phyloP scores from a whole-genome alignment of 768 basidiomycete genomes.

The Serendipita sp. region DNA sequence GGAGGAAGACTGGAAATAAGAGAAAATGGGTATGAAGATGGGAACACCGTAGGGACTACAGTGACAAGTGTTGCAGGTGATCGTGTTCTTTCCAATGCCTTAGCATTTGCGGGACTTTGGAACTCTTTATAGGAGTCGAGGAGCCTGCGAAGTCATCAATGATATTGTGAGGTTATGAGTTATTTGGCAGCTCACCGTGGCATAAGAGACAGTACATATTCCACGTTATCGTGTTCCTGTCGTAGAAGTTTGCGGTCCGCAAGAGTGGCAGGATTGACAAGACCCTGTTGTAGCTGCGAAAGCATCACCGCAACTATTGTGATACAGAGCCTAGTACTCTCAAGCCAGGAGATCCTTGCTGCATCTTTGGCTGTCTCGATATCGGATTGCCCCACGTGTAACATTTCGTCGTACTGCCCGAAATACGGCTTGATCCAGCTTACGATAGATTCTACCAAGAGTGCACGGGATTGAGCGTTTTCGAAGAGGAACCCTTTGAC shows the following conservation, averaged over 20 bases:
- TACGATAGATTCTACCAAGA: constrained; percentile 74
- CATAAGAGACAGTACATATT: constrained; percentile 63
- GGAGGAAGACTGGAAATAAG: constrained; percentile 47
- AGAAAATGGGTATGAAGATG: constrained; percentile 86
- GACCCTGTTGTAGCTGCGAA: constrained; percentile 69
- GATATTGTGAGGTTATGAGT: constrained; percentile 5
- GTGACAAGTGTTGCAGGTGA: constrained; percentile 41
- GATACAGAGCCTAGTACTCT: constrained; percentile 76
- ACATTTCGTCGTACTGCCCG: constrained; percentile 76
- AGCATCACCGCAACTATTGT: constrained; percentile 81
- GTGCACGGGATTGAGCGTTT: constrained; percentile 54
- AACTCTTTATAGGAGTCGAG: constrained; percentile 81
- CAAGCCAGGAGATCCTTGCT: constrained; percentile 75
- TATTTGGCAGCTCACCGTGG: constrained; percentile 43
- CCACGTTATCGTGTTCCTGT: constrained; percentile 86
- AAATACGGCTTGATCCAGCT: constrained; percentile 94
- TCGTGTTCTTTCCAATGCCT: constrained; percentile 51
- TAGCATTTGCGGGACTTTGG: constrained; percentile 45
- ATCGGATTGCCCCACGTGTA: constrained; percentile 42
- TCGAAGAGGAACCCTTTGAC: constrained; percentile 82
- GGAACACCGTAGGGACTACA: constrained; percentile 64
- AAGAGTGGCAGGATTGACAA: constrained; percentile 49
- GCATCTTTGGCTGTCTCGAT: constrained; percentile 49
- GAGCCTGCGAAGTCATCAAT: constrained; percentile 30
- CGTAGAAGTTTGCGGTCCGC: constrained; percentile 43